Conservation (phyloP, 768 basidiomycete genomes). For the Suillus bovinus region DNA sequence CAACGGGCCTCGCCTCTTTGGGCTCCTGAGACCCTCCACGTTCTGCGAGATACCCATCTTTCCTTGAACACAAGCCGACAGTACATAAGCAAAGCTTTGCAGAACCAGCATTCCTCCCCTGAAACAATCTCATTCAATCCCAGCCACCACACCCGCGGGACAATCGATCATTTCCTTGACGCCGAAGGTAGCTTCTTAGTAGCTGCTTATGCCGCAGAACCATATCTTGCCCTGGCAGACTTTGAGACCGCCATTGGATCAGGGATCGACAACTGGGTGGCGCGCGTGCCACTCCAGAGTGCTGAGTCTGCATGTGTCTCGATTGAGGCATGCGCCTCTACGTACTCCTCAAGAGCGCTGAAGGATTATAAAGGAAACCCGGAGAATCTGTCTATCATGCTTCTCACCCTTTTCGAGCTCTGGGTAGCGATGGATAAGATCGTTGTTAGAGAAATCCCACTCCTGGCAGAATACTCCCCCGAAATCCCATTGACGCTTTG, state of each 20-base stretch:
- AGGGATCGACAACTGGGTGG: slow-evolving; percentile 38
- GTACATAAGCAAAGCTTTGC: slow-evolving; percentile 29
- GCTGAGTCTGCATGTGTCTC: slow-evolving; percentile 17
- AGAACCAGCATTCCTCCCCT: neutral
- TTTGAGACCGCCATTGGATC: slow-evolving; percentile 36
- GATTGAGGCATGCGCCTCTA: slow-evolving; percentile 25
- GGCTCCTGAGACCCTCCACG: slow-evolving; percentile 29
- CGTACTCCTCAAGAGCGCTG: slow-evolving; percentile 30
- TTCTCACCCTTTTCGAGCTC: slow-evolving; percentile 39
- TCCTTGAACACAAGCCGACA: slow-evolving; percentile 31
- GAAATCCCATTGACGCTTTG: slow-evolving; percentile 30
- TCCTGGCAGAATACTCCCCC: slow-evolving; percentile 34
- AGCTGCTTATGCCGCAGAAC: slow-evolving; percentile 13
- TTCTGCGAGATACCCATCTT: slow-evolving; percentile 32
- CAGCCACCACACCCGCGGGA: slow-evolving; percentile 10
- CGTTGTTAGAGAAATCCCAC: slow-evolving; percentile 19
- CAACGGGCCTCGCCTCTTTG: slow-evolving; percentile 32
- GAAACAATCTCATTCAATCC: slow-evolving; percentile 3
- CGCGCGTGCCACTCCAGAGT: slow-evolving; percentile 4
- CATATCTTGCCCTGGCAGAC: slow-evolving; percentile 31
- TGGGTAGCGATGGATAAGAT: slow-evolving; percentile 39
- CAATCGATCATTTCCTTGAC: slow-evolving; percentile 22
- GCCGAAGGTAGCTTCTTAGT: slow-evolving; percentile 14
- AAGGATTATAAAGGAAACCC: slow-evolving; percentile 33
- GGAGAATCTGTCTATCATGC: slow-evolving; percentile 42